Evolutionary conservation across 345 rosid genomes (phyloP), one percentile per base, ranked within the genome.

Genomic region (Angophora floribunda): DNA sequence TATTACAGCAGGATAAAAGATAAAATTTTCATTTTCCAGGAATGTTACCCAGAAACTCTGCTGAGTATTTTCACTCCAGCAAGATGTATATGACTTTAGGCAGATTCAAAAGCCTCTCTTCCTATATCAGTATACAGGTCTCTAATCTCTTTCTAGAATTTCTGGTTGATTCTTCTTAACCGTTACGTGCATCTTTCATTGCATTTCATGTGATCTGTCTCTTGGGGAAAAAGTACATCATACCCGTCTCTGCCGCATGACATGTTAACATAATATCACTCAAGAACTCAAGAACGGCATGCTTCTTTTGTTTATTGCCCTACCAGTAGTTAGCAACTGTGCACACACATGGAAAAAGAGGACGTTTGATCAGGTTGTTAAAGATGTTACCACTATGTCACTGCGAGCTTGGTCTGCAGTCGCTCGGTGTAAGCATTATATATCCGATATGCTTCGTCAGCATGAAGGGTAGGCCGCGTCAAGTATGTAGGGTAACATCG

Each of bases 241-340:
- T 0, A 19, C 13, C 2, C 4, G 14, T 7, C 10, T 4, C 17
- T 36, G 5, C 7, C 9, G 13, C 82, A 0, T 36, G 82, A 70
- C 82, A 36, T 70, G 47, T 70, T 32, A 41, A 70, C 47, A 70
- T 36, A 41, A 70, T 17, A 36, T 70, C 82, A 36, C 41, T 36
- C 41, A 36, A 36, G 41, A 36, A 36, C 41, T 41, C 47, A 7
- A 36, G 44, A 5, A 19, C 19, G 26, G 47, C 13, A 36, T 36
- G 82, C 47, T 36, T 70, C 7, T 70, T n/a, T 63, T 17, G 80
- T 32, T 70, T 1, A 16, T 70, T 17, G 47, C 80, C 36, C 10
- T 12, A 70, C 80, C 7, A 70, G 47, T 36, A 32, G 22, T 70
- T 32, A 70, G 36, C 17, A 63, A 13, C 16, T 63, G 36, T n/a